Conservation (phyloP, 768 basidiomycete species). For the Roridomyces roridus region DNA sequence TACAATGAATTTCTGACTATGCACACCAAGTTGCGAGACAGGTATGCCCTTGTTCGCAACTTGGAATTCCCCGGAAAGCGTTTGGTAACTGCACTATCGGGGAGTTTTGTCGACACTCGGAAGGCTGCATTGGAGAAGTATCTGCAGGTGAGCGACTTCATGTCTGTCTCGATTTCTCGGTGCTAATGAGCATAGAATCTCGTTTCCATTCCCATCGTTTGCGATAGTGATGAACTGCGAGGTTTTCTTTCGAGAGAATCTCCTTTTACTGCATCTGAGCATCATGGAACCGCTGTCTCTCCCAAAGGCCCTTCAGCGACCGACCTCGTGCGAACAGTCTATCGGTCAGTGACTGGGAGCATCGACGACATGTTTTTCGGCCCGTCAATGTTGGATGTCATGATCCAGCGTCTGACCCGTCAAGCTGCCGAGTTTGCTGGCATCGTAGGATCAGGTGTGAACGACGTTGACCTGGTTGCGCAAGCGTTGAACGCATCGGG, state of each 20-base stretch:
- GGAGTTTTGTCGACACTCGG: conserved; percentile 86
- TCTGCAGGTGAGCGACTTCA: conserved; percentile 69
- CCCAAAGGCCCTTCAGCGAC: conserved; percentile 64
- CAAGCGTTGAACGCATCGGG: conserved; percentile 79
- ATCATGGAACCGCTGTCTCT: conserved; percentile 26
- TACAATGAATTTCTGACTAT: conserved; percentile 96
- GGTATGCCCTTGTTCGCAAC: conserved; percentile 65
- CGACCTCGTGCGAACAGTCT: conserved; percentile 84
- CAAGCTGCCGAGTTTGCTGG: conserved; percentile 92
- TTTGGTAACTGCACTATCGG: conserved; percentile 86
- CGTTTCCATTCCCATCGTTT: conserved; percentile 75
- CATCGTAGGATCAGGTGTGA: conserved; percentile 76
- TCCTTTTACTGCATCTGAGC: conserved; percentile 73
- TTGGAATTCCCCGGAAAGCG: conserved; percentile 94
- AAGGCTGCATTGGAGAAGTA: conserved; percentile 86
- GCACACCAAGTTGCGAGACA: conserved; percentile 85
- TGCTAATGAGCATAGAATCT: conserved; percentile 76
- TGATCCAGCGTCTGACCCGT: conserved; percentile 87
- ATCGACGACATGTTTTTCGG: conserved; percentile 98
- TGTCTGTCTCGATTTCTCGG: not conserved
- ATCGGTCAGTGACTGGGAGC: conserved; percentile 90
- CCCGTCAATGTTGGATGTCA: conserved; percentile 93
- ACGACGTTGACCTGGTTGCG: conserved; percentile 85
- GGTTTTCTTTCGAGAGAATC: conserved; percentile 89
- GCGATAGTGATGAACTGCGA: conserved; percentile 82